A percentile compares a stretch with the other conserved stretches of the same genome.
Conservation (phyloP, 2,329 filamentous ascomycete genomes). For the Aureobasidium leucospermi region DNA sequence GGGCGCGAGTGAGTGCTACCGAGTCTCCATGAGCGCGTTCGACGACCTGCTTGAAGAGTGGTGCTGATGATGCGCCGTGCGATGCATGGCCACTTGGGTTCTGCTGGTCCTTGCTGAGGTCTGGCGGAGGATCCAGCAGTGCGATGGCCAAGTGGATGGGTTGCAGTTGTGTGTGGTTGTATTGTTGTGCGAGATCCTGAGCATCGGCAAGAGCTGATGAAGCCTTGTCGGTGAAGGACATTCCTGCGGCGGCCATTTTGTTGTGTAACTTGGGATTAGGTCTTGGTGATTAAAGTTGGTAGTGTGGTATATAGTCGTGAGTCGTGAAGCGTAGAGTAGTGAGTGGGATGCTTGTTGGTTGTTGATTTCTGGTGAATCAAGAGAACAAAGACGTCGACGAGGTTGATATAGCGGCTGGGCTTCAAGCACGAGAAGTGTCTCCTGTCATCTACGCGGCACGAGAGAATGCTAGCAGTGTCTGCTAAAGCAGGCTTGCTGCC, state of each 20-base stretch:
- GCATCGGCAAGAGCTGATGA: conserved; percentile 85
- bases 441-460: not conserved
- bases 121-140: conserved; percentile 66
- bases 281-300: not conserved
- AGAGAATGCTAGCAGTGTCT: not conserved
- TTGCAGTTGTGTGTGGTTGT: conserved; percentile 82
- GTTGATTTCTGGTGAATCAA: not conserved
- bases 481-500: not conserved
- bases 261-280: not conserved
- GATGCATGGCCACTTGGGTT: conserved; percentile 54
- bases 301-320: conserved; percentile 3
- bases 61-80: conserved; percentile 53
- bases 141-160: conserved; percentile 84
- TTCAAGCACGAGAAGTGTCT: not conserved
- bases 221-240: conserved; percentile 91
- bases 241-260: conserved; percentile 27
- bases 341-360: not conserved
- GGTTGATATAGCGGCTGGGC: not conserved
- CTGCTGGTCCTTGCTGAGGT: conserved; percentile 73
- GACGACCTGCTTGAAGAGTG: conserved; percentile 91
- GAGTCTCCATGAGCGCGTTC: conserved; percentile 90
- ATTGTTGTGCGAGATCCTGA: conserved; percentile 79
- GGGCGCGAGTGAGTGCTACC: conserved; percentile 75
- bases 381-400: not conserved
- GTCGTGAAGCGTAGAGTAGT: conserved; percentile 9